Evolutionary conservation across 2,329 filamentous ascomycete genomes (phyloP), one percentile per base, ranked within the genome.

Genomic region (Sclerotinia minor): DNA sequence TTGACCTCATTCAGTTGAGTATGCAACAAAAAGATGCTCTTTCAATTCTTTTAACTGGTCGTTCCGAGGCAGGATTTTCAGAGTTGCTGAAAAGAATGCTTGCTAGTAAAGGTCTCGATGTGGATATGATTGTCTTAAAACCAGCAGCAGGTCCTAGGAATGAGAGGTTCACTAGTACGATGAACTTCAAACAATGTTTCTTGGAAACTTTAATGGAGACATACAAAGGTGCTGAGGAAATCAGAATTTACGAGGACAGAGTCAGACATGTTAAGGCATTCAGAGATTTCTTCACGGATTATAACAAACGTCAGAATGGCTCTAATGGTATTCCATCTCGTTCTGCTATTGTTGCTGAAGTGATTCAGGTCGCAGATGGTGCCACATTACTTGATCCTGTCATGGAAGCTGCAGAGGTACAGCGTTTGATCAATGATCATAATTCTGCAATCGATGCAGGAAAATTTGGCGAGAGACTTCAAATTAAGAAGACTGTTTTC

Each of bases 171-270:
- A 78, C 81, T 64, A 92, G 84, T 75, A 99, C 95, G 3, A 95
- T 97, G 89, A 81, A 87, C 35, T 99, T 97, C 84, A 99, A 99
- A 81, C 91, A 97, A 77, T 83, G 87, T 50, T 92, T 97, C 74
- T 85, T 99, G 38, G 85, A 87, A 71, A 86, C 90, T 32, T 81
- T 98, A 65, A 86, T 97, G 80, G 89, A 92, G 79, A 98, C 94
- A 38, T 98, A 98, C 80, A 86, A 84, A 70, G 79, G 87, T 53
- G 92, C 94, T 4, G 85, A 89, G n/a, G 93, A 97, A 75, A 89
- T 98, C 66, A 87, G 89, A 79, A 83, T 90, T 59, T 91, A 90
- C 76, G 88, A 91, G 75, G 88, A 91, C 74, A 82, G 88, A 5
- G 80, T 83, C 3, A 85, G 84, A 73, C 88, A 91, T 76, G 91